These are phyloP conservation scores for Corrigiola litoralis DNA, from an alignment of 179 eudicot species.

Conservation along the genomic window DNA sequence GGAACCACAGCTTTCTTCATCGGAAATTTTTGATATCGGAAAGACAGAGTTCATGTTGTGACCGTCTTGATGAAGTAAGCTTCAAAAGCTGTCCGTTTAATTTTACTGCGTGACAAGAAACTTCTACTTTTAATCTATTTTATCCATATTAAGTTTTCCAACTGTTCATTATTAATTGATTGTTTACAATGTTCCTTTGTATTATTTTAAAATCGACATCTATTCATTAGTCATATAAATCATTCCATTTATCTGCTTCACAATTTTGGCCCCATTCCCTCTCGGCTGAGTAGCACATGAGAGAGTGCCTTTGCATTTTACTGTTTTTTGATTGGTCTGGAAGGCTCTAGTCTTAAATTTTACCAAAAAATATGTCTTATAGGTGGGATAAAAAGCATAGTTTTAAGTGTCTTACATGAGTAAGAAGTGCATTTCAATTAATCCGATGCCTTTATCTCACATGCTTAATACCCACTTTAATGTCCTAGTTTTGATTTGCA, in stretches of 20 bases:
- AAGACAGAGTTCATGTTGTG: slow-evolving; percentile 22
- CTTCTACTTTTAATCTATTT: neutral
- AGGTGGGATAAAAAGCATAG: no score
- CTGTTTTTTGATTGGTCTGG: neutral
- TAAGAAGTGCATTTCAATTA: no score
- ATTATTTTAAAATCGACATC: slow-evolving; percentile 2
- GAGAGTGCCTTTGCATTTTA: neutral
- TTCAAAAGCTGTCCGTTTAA: neutral
- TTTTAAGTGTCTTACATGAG: no score
- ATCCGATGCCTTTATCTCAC: no score
- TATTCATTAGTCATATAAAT: neutral
- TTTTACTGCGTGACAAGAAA: neutral
- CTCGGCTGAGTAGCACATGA: neutral
- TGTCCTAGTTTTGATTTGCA: no score
- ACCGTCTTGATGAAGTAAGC: slow-evolving; percentile 4
- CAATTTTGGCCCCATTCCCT: neutral
- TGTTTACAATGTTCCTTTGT: neutral
- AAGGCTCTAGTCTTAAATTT: neutral
- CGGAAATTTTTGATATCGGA: slow-evolving; percentile 37
- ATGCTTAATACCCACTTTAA: no score
- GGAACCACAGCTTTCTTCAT: slow-evolving; percentile 61
- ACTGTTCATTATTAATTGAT: neutral
- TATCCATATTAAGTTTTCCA: neutral
- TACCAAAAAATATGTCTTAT: no score
- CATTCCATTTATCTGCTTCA: neutral